Percentiles rank a stretch among this genome's conserved stretches.
These are phyloP conservation scores for Schizochytrium sp. DNA, from an alignment of 108 stramenopile genomes.

Conservation along the genomic window DNA sequence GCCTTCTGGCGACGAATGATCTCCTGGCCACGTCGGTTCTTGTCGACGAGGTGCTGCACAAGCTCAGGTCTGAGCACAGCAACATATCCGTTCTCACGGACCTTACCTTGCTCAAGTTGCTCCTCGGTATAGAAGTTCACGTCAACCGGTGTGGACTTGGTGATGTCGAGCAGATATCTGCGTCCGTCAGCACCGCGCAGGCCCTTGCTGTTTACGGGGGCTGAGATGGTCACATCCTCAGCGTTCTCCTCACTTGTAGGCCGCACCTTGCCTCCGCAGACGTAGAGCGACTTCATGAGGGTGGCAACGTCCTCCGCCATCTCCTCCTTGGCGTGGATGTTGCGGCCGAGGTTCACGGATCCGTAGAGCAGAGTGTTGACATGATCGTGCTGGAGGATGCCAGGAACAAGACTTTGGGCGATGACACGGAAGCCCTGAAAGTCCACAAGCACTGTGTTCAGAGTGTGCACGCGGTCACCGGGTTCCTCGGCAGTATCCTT, in stretches of 20 bases:
- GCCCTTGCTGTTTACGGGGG: slow-evolving; percentile 90
- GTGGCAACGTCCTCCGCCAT: slow-evolving; percentile 75
- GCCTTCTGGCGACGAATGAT: slow-evolving; percentile 1
- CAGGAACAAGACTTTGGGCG: slow-evolving; percentile 89
- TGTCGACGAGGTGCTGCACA: slow-evolving; percentile 78
- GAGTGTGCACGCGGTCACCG: slow-evolving; percentile 80
- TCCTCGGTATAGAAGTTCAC: slow-evolving; percentile 88
- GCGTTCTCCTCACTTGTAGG: slow-evolving; percentile 65
- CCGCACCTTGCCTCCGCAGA: neutral
- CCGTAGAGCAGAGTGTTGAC: slow-evolving; percentile 87
- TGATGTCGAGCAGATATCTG: slow-evolving; percentile 90
- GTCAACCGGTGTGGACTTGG: slow-evolving; percentile 91
- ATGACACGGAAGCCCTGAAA: slow-evolving; percentile 85
- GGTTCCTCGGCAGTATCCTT: neutral
- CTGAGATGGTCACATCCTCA: slow-evolving; percentile 74
- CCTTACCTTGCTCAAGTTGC: slow-evolving; percentile 82
- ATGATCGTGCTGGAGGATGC: slow-evolving; percentile 88
- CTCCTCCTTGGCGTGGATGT: slow-evolving; percentile 81
- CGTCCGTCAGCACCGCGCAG: slow-evolving; percentile 90
- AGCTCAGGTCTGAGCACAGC: slow-evolving; percentile 87
- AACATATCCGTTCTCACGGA: slow-evolving; percentile 64
- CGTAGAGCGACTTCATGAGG: slow-evolving; percentile 68
- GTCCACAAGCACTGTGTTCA: slow-evolving; percentile 91
- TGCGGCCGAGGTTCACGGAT: slow-evolving; percentile 84
- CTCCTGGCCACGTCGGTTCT: slow-evolving; percentile 73